Percentiles rank a stretch among this genome's conserved stretches.
Evolutionary conservation across 202 grass and related monocot species (phyloP).

Genomic region (Hordeum pubiflorum): DNA sequence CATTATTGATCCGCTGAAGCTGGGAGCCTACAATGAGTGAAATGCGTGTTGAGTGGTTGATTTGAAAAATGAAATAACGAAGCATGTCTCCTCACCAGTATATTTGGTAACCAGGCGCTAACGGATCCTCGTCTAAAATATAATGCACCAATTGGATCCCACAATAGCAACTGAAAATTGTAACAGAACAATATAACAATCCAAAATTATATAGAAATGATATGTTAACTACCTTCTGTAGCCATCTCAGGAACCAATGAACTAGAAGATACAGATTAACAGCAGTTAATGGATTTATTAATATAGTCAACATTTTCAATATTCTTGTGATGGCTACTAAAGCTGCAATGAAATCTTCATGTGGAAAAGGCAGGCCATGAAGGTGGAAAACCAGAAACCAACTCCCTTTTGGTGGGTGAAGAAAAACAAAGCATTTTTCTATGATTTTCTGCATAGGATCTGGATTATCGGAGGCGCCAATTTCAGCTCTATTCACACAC

Average conservation of each 20-base stretch:
- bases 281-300: constrained; percentile 15
- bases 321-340: constrained; percentile 5
- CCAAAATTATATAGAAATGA: background rate
- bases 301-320: background rate
- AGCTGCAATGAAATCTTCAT: background rate
- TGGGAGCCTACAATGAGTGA: constrained; percentile 45
- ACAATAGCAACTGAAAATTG: constrained; percentile 59
- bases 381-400: background rate
- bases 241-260: background rate
- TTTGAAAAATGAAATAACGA: constrained; percentile 2
- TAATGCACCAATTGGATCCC: constrained; percentile 38
- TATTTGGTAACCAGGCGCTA: constrained; percentile 38
- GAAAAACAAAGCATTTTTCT: constrained; percentile 2
- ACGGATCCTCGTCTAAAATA: constrained; percentile 30
- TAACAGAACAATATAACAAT: background rate
- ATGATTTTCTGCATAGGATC: background rate
- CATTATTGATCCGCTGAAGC: constrained; percentile 48
- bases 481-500: background rate
- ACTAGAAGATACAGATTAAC: constrained; percentile 14
- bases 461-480: background rate
- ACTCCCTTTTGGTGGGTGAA: background rate
- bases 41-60: constrained; percentile 4
- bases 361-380: background rate
- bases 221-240: background rate
- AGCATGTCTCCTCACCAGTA: constrained; percentile 44